Percentiles rank a stretch among this genome's conserved stretches.
Evolutionary conservation across 2,329 filamentous ascomycete genomes (phyloP).

Genomic region (Cladorrhinum sp.): DNA sequence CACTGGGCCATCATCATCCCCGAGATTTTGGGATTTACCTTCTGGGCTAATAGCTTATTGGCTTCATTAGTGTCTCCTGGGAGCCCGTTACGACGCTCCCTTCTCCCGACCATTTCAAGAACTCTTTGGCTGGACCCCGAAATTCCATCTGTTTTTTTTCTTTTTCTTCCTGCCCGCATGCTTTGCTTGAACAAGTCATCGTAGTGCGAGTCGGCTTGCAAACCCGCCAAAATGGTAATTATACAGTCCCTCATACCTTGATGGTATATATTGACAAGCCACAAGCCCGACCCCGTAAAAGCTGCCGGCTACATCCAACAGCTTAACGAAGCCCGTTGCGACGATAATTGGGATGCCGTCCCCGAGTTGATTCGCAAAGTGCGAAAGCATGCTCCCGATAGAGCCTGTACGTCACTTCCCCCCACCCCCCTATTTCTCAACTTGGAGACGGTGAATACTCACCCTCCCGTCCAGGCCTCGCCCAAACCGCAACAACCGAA

Average conservation of each 20-base stretch:
- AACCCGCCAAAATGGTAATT: slow-evolving; percentile 26
- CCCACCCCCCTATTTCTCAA: slow-evolving; percentile 13
- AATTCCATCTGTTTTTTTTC: neutral
- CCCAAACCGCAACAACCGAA: slow-evolving; percentile 68
- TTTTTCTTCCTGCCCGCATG: slow-evolving; percentile 18
- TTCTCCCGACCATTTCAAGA: neutral
- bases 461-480: slow-evolving; percentile 53
- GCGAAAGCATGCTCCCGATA: slow-evolving; percentile 84
- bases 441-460: slow-evolving; percentile 17
- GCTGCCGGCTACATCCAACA: slow-evolving; percentile 75
- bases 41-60: neutral
- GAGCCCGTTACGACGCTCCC: too few species aligned
- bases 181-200: slow-evolving; percentile 24
- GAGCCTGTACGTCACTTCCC: slow-evolving; percentile 64
- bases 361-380: slow-evolving; percentile 90
- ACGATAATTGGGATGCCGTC: slow-evolving; percentile 81
- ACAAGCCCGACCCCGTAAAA: slow-evolving; percentile 57
- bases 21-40: slow-evolving; percentile 10
- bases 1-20: slow-evolving; percentile 4
- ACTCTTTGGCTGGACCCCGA: neutral
- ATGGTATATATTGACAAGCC: slow-evolving; percentile 11
- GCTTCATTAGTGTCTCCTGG: slow-evolving; percentile 6
- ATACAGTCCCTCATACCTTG: neutral
- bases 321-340: slow-evolving; percentile 82
- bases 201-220: slow-evolving; percentile 29